Conservation (phyloP, 805 yeast species). For the Candida maltosa region DNA sequence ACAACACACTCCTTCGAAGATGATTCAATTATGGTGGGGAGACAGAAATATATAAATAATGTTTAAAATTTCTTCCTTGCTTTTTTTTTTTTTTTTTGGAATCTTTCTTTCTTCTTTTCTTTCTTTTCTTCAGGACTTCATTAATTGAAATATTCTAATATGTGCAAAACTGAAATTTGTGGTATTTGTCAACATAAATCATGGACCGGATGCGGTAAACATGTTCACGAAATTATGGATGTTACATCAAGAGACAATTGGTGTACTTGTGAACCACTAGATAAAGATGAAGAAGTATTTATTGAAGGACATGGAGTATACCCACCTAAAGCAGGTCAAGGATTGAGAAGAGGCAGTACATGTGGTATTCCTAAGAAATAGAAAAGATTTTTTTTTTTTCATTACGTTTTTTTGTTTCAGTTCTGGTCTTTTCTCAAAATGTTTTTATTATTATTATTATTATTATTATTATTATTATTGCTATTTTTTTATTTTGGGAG, state of each 20-base stretch:
- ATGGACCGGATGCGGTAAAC: constrained; percentile 67
- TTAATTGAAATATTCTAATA: constrained; percentile 7
- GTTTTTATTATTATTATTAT: too few relatives aligned
- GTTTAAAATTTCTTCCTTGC: neutral
- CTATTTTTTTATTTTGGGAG: too few relatives aligned
- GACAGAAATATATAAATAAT: too few relatives aligned
- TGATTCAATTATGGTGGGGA: too few relatives aligned
- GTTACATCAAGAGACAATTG: constrained; percentile 43
- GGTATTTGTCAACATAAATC: constrained; percentile 44
- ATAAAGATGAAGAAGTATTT: constrained; percentile 24
- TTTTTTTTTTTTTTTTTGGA: neutral
- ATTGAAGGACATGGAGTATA: constrained; percentile 19
- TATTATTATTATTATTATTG: too few relatives aligned
- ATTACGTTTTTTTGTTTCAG: neutral
- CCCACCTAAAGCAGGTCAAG: constrained; percentile 67
- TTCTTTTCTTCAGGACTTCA: neutral
- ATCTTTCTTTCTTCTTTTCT: neutral
- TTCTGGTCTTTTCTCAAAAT: neutral
- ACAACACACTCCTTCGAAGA: too few relatives aligned
- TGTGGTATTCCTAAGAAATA: neutral
- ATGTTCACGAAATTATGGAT: constrained; percentile 53
- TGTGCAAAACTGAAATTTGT: constrained; percentile 37
- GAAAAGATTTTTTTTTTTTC: constrained; percentile 1
- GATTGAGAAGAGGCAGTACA: constrained; percentile 22
- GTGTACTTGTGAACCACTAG: constrained; percentile 53